Base-by-base conservation (phyloP, 2,329 filamentous ascomycete species). In the Sporothrix luriei region DNA sequence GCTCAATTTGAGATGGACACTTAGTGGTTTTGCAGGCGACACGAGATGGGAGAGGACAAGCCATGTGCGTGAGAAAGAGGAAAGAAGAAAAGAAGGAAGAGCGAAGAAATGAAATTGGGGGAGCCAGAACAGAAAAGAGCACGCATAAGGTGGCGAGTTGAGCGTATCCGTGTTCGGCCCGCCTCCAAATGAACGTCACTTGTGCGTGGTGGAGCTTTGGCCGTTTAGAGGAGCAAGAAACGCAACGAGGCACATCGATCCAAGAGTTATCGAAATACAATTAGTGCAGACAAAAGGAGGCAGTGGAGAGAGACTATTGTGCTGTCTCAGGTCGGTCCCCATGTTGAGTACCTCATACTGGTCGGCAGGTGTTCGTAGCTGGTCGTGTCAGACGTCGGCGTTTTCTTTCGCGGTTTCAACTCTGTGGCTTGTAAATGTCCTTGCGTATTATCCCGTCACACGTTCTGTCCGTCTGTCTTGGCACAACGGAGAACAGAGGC, bases 281-380 rank as follows among this genome's bases (percentile, higher is more conserved):
- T 48, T 40, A 21, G 59, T 62, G 59, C 59, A 48, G 59, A 62
- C 40, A 62, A 62, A 62, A n/a, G 59, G 59, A 48, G 59, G 40
- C 33, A 48, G 40, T 64, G 40, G 57, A 26, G 40, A 48, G 13
- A 29, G 21, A 40, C 24, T 14, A 19, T 26, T 64, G 24, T 64
- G 24, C 10, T 48, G 26, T 65, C 62, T 65, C 62, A 48, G 38
- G 43, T 65, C 11, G 43, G 54, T 38, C 24, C 21, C 3, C 38
- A 61, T 26, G 14, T n/a, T n/a, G 38, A 61, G 9, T 21, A 59
- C 33, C 33, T 21, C 33, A 16, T 40, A 16, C 29, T 38, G 33
- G 33, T 43, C n/a, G 57, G 16, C 19, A 14, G 43, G n/a, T 38
- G 16, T n/a, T 61, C n/a, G 57, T 61, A 40, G 33, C 10, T 43